Evolutionary conservation across 305 asterid genomes (phyloP).

Genomic region (Nicotiana rustica): DNA sequence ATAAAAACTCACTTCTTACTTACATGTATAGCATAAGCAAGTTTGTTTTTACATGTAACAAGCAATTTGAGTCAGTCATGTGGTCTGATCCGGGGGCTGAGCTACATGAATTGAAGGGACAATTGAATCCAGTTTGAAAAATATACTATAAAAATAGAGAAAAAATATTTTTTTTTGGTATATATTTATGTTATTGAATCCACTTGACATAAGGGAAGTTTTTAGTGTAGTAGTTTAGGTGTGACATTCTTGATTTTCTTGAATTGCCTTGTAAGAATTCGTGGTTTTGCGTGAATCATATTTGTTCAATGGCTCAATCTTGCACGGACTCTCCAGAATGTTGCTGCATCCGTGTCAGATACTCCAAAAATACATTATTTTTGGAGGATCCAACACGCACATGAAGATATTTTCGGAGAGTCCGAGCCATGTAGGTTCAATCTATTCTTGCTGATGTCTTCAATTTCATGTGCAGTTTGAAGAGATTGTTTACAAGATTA

Average conservation of each 20-base stretch:
- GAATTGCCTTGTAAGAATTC: not conserved
- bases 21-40: not conserved
- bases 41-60: not conserved
- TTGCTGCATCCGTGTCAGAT: not conserved
- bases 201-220: no score
- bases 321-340: not conserved
- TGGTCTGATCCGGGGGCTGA: not conserved
- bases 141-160: not conserved
- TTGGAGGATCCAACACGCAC: not conserved
- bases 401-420: not conserved
- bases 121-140: not conserved
- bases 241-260: not conserved
- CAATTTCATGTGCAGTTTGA: slow-evolving; percentile 66
- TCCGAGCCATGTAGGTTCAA: not conserved
- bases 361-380: not conserved
- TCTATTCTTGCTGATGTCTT: not conserved
- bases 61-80: not conserved
- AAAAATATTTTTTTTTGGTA: not conserved
- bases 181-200: no score
- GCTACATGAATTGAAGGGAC: not conserved
- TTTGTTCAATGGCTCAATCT: not conserved
- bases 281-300: not conserved
- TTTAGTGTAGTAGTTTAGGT: no score
- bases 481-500: slow-evolving; percentile 82
- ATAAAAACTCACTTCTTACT: not conserved